A percentile compares a stretch with the other conserved stretches of the same genome.
These are phyloP conservation scores for Aspergillus fijiensis DNA, from an alignment of 2,329 filamentous ascomycete genomes.

Conservation along the genomic window DNA sequence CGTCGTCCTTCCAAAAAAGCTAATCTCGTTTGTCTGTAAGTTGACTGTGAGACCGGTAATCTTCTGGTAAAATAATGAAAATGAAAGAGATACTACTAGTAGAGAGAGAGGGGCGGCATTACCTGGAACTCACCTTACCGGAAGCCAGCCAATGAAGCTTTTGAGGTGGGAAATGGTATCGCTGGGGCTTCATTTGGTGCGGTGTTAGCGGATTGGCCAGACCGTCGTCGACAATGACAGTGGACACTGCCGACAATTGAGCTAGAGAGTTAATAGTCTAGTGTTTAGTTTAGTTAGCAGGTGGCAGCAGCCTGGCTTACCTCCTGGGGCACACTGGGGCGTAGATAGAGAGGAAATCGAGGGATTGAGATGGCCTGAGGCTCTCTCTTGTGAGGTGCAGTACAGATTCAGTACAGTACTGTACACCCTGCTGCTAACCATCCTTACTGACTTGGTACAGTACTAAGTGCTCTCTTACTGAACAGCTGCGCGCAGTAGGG, in stretches of 20 bases:
- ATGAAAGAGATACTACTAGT: too few relatives aligned
- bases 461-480: too few relatives aligned
- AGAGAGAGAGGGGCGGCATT: neutral
- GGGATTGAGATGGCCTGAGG: constrained; percentile 8
- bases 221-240: neutral
- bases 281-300: neutral
- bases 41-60: neutral
- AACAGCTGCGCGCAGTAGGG: too few relatives aligned
- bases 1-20: neutral
- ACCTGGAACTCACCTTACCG: neutral
- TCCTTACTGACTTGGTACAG: too few relatives aligned
- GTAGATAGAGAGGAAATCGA: constrained; percentile 21
- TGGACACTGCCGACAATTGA: neutral
- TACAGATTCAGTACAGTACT: too few relatives aligned
- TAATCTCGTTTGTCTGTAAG: neutral
- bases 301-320: neutral
- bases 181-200: neutral
- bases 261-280: neutral
- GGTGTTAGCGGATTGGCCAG: neutral
- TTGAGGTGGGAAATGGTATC: neutral
- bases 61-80: neutral
- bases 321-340: constrained; percentile 7
- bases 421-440: too few relatives aligned
- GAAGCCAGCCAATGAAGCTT: neutral
- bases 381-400: neutral